Conservation (phyloP, 139 green algal species). For the Protoeuglena noctilucae region DNA sequence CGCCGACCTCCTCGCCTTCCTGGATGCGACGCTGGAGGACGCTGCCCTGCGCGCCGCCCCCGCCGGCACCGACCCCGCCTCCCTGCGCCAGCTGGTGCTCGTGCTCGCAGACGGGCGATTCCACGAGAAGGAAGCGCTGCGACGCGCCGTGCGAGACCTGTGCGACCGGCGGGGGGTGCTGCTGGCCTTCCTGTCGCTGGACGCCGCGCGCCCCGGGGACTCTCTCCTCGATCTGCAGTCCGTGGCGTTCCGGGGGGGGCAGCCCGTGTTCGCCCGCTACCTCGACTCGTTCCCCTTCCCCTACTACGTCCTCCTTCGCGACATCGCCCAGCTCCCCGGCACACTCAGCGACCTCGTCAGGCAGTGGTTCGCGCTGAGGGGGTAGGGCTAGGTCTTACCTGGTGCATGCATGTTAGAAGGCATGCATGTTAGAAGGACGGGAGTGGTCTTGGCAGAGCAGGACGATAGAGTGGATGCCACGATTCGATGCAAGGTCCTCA, state of each 20-base stretch:
- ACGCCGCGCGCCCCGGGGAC: constrained; percentile 27
- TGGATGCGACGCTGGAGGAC: constrained; percentile 49
- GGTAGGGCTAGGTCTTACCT: too few relatives aligned
- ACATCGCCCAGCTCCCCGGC: constrained; percentile 65
- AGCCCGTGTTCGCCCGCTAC: constrained; percentile 81
- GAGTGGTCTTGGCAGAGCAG: too few relatives aligned
- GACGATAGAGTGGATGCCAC: too few relatives aligned
- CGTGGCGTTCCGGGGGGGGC: constrained; percentile 71
- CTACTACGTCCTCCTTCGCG: constrained; percentile 83
- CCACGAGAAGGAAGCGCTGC: constrained; percentile 82
- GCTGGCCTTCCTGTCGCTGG: constrained; percentile 63
- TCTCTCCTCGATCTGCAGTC: constrained; percentile 80
- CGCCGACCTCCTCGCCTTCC: constrained; percentile 56
- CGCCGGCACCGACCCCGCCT: constrained; percentile 10
- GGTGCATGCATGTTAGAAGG: too few relatives aligned
- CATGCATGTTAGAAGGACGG: too few relatives aligned
- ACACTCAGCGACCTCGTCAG: constrained; percentile 79
- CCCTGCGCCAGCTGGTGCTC: constrained; percentile 88
- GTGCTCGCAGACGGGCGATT: constrained; percentile 91
- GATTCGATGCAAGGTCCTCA: too few relatives aligned
- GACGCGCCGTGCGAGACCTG: constrained; percentile 25
- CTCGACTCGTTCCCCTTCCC: constrained; percentile 96
- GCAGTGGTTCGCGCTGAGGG: constrained; percentile 84
- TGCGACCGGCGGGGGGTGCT: constrained; percentile 1
- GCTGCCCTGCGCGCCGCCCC: constrained; percentile 25